These are phyloP conservation scores for apple (Malus domestica) DNA, from an alignment of 306 rosid genomes.

Conservation along the genomic window DNA sequence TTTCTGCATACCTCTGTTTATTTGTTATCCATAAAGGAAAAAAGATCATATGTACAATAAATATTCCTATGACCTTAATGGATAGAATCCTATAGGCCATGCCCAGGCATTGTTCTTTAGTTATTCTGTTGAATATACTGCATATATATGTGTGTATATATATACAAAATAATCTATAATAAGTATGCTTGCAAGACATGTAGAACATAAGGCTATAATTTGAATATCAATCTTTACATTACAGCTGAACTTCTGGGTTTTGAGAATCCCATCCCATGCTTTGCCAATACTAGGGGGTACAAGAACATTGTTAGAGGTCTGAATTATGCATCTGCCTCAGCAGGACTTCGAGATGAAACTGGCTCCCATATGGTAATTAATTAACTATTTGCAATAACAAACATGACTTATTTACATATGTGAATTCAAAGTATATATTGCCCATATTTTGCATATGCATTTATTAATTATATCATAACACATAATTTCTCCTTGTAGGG, in stretches of 20 bases:
- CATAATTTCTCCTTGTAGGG: constrained; percentile 29
- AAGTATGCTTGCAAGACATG: not conserved
- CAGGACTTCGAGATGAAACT: constrained; percentile 20
- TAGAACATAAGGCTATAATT: not conserved
- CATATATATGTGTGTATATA: not conserved
- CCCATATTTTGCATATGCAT: too few relatives aligned
- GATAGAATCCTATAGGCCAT: too few relatives aligned
- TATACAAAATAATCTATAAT: not conserved
- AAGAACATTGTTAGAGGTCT: constrained; percentile 5
- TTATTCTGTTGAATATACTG: not conserved
- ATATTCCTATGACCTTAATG: too few relatives aligned
- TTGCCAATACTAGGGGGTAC: not conserved
- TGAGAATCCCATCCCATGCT: constrained; percentile 5
- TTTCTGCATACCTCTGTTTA: too few relatives aligned
- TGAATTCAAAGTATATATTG: not conserved
- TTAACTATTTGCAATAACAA: not conserved
- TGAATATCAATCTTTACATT: not conserved
- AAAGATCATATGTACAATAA: too few relatives aligned
- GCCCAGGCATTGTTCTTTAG: too few relatives aligned
- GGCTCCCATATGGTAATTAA: constrained; percentile 8
- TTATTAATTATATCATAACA: not conserved
- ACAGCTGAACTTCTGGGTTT: constrained; percentile 18
- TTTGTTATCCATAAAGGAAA: too few relatives aligned
- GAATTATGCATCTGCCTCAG: constrained; percentile 22
- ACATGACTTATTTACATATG: not conserved